These are phyloP conservation scores for Trichoderma polysporum DNA, from an alignment of 2,329 filamentous ascomycete genomes.

Conservation along the genomic window DNA sequence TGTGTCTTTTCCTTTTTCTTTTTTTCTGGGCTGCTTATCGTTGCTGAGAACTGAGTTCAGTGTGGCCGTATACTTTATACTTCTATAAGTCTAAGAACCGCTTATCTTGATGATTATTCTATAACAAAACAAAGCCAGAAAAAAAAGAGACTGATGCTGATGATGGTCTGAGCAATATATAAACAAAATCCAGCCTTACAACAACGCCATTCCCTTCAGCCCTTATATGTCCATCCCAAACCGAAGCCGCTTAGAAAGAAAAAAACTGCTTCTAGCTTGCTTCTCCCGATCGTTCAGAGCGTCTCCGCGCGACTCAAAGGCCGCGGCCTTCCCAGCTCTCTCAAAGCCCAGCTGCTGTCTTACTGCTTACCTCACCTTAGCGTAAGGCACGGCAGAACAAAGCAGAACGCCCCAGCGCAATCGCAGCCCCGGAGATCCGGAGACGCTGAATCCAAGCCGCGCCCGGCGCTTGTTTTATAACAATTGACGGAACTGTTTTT, in stretches of 20 bases:
- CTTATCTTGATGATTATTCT: neutral
- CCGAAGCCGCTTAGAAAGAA: neutral
- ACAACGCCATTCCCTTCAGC: neutral
- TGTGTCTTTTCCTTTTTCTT: neutral
- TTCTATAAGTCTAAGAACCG: neutral
- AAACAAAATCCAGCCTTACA: neutral
- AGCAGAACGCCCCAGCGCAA: too few relatives aligned
- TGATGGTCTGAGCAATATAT: neutral
- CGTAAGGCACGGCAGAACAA: too few relatives aligned
- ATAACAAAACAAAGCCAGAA: neutral
- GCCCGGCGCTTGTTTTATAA: neutral
- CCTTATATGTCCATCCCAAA: neutral
- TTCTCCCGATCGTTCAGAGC: neutral
- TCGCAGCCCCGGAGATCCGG: conserved; percentile 11
- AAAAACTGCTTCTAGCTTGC: neutral
- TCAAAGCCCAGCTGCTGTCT: neutral
- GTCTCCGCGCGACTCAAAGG: conserved; percentile 6
- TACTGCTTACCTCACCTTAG: neutral
- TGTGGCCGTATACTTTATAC: neutral
- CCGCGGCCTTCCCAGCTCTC: neutral
- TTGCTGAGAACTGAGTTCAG: neutral
- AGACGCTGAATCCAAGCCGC: conserved; percentile 9
- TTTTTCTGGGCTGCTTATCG: neutral
- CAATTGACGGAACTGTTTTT: neutral
- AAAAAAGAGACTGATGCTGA: neutral